Evolutionary conservation across 2,329 filamentous ascomycete genomes (phyloP).

Genomic region (Pyricularia sp.): DNA sequence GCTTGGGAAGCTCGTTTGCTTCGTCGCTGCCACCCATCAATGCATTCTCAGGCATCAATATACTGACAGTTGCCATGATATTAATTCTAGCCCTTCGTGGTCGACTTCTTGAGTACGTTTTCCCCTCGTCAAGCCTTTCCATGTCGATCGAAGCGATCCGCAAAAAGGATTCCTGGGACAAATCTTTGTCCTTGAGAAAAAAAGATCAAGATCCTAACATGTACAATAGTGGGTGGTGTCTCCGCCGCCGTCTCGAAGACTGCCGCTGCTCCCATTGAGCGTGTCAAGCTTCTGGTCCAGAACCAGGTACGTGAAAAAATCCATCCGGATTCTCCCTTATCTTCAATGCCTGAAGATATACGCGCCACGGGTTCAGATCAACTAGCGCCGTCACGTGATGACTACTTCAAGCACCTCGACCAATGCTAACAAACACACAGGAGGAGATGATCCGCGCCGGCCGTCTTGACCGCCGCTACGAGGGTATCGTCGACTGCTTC

Average conservation of each 20-base stretch:
- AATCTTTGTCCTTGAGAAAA: background rate
- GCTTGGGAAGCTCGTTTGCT: background rate
- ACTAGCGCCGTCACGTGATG: background rate
- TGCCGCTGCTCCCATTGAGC: constrained; percentile 98
- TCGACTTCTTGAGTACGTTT: constrained; percentile 97
- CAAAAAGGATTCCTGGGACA: background rate
- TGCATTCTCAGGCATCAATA: background rate
- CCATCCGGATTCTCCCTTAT: background rate
- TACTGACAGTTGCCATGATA: background rate
- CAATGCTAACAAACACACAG: constrained; percentile 39
- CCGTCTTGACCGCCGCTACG: constrained; percentile 96
- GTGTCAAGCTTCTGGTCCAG: constrained; percentile 99
- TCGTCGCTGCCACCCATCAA: background rate
- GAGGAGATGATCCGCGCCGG: constrained; percentile 99
- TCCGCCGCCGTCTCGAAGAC: constrained; percentile 99
- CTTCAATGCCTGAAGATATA: background rate
- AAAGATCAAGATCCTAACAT: background rate
- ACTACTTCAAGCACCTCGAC: background rate
- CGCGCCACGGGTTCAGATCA: background rate
- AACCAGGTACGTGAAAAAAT: constrained; percentile 73
- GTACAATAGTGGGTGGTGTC: constrained; percentile 87
- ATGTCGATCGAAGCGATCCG: background rate
- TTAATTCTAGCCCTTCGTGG: constrained; percentile 69
- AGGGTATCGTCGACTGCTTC: constrained; percentile 94
- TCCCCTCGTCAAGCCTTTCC: constrained; percentile 8